Evolutionary conservation across 306 rosid genomes (phyloP).

Genomic region (Medicago arabica): DNA sequence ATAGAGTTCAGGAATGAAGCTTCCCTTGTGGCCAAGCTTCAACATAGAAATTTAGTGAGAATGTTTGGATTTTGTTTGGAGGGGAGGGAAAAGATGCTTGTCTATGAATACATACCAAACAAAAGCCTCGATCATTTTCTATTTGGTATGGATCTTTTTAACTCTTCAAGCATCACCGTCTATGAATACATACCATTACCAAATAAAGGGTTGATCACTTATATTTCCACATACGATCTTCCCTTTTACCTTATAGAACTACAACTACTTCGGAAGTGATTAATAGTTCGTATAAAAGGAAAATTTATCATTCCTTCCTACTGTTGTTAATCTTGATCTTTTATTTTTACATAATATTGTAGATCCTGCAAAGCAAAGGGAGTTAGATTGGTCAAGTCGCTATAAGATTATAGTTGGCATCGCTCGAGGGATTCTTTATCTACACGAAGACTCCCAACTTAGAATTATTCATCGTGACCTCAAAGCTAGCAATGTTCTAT

Average conservation of each 20-base stretch:
- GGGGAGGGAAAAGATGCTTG: slow-evolving; percentile 65
- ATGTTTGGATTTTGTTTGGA: slow-evolving; percentile 65
- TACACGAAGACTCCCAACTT: slow-evolving; percentile 70
- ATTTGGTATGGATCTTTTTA: slow-evolving; percentile 47
- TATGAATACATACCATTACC: too few relatives aligned
- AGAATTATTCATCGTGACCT: slow-evolving; percentile 72
- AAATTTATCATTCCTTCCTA: not conserved
- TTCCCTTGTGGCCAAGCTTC: slow-evolving; percentile 63
- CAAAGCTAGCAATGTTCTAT: slow-evolving; percentile 66
- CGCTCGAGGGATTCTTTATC: slow-evolving; percentile 66
- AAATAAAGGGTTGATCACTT: too few relatives aligned
- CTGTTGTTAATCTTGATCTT: slow-evolving; percentile 10
- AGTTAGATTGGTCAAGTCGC: slow-evolving; percentile 60
- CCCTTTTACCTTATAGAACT: slow-evolving; percentile 15
- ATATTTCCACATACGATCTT: not conserved
- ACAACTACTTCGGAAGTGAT: not conserved
- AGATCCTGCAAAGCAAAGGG: slow-evolving; percentile 49
- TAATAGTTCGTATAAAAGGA: not conserved
- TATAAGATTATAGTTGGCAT: slow-evolving; percentile 58
- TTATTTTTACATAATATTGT: slow-evolving; percentile 23
- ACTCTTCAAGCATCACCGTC: too few relatives aligned
- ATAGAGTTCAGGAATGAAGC: slow-evolving; percentile 70
- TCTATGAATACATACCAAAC: slow-evolving; percentile 65
- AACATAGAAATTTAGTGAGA: slow-evolving; percentile 65
- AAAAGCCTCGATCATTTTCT: slow-evolving; percentile 61